These are phyloP conservation scores for Juncus inflexus DNA, from an alignment of 176 grass and related monocot species.

Conservation along the genomic window DNA sequence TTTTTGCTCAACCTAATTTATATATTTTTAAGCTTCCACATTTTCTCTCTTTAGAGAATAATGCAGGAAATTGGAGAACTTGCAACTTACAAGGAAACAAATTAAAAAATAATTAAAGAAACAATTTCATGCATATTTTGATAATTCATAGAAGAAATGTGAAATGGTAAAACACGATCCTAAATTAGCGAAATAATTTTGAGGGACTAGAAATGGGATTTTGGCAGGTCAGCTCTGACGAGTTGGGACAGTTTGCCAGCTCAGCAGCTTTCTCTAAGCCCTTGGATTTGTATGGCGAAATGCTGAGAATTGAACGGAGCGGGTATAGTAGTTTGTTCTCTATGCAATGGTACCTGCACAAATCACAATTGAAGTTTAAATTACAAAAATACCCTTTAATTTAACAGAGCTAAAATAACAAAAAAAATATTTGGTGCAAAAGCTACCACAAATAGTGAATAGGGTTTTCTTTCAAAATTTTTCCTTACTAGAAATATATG, in stretches of 20 bases:
- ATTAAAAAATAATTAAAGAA: background rate
- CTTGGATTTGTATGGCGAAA: constrained; percentile 97
- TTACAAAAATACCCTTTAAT: background rate
- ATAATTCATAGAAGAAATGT: no score
- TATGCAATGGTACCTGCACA: constrained; percentile 91
- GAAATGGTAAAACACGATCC: no score
- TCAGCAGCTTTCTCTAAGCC: constrained; percentile 83
- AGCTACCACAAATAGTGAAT: no score
- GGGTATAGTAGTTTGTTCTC: constrained; percentile 96
- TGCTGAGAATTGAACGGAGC: constrained; percentile 77
- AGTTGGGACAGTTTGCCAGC: constrained; percentile 55
- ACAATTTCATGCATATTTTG: no score
- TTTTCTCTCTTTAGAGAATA: no score
- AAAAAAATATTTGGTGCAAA: no score
- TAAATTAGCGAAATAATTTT: no score
- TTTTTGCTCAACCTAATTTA: no score
- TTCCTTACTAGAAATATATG: no score
- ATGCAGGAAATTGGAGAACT: background rate
- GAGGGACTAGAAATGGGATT: constrained; percentile 30
- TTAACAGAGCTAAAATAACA: no score
- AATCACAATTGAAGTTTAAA: background rate
- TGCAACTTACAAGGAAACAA: background rate
- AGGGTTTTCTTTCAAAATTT: no score
- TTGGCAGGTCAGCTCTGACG: constrained; percentile 46
- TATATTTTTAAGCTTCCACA: no score